Base-by-base conservation (phyloP, 768 basidiomycete species). In the Tulasnella sp. region DNA sequence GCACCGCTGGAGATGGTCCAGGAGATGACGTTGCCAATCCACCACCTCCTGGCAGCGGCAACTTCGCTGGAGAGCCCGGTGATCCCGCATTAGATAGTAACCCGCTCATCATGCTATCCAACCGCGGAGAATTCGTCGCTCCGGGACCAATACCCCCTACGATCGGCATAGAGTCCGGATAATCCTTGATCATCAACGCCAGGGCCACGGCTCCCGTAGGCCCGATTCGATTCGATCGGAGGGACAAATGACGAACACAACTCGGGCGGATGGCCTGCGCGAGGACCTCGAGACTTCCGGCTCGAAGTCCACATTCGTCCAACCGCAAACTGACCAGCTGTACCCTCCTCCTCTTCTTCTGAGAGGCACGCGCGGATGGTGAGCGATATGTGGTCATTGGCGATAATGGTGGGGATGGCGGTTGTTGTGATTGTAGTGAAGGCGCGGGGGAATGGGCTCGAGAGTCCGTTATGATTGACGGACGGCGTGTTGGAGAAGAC, bases 161-260 rank as follows among this genome's bases (percentile, higher is more conserved):
- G 29, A 43, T 38, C 52, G 56, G 41, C 55, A 64, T 34, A 11
- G 51, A 19, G 64, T 96, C 91, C 3, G 91, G 89, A 68, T 97
- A 98, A 70, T 99, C 95, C 53, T 88, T 82, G 63, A 97, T 93
- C 90, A 99, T 94, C 53, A 96, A 78, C 0, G 95, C 93, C 11
- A 98, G 77, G 0, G 92, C 88, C 4, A 98, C 91, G 7, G 87
- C 92, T 32, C 93, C 92, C 0, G 86, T 80, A 0, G 84, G 78
- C 32, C 78, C 82, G 66, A 98, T 96, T 44, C 81, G 81, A 71
- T 99, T 98, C 48, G 89, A 80, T 15, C 95, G 82, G 23, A 99
- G 73, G 3, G 92, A 95, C 51, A 99, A 84, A 67, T 99, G 91
- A 60, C 83, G 81, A 60, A 99, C 72, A 0, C 85, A 83, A 0